Evolutionary conservation across 805 yeast species (phyloP), one percentile per base, ranked within the genome.

Genomic region (Limtongia smithiae): DNA sequence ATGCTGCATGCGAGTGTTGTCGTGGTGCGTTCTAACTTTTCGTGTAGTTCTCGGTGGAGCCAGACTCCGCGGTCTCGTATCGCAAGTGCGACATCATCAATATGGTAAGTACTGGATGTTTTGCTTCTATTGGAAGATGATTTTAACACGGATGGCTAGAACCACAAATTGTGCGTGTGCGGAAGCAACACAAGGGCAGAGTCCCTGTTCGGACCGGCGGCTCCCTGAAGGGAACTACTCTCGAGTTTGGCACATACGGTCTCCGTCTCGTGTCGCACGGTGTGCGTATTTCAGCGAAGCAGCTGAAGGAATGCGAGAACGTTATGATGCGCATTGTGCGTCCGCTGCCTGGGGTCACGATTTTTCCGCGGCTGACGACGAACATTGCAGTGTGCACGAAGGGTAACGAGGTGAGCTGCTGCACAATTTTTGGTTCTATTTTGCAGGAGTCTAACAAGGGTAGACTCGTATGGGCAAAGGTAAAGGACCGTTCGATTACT

Each of bases 381-480:
- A 83, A 85, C 65, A 77, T 88, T 46, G 93, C 97, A 0, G 95
- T 93, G 11, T 89, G 96, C 70, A 80, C 86, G 54, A 93, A 93
- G 72, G 98, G 98, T 72, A 93, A 93, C 68, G 96, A 93, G 55
- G 57, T 52, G 41, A 9, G 54, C 18, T n/a, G n/a, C n/a, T n/a
- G n/a, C n/a, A n/a, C n/a, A n/a, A n/a, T n/a, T n/a, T n/a, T n/a
- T n/a, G n/a, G n/a, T n/a, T n/a, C n/a, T n/a, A n/a, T n/a, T n/a
- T n/a, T n/a, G n/a, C 11, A 21, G 5, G 6, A 22, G 32, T 17
- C 20, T 9, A 28, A 28, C 14, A 2, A 25, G 18, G 14, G 11
- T 35, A 52, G 68, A 88, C 96, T 9, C 93, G 98, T 82, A 93
- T 93, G 98, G 98, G 98, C 74, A 93, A 93, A 69, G 98, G 98